phyloP scores from a whole-genome alignment of 2,329 filamentous ascomycete genomes.

The Alternaria consortialis region DNA sequence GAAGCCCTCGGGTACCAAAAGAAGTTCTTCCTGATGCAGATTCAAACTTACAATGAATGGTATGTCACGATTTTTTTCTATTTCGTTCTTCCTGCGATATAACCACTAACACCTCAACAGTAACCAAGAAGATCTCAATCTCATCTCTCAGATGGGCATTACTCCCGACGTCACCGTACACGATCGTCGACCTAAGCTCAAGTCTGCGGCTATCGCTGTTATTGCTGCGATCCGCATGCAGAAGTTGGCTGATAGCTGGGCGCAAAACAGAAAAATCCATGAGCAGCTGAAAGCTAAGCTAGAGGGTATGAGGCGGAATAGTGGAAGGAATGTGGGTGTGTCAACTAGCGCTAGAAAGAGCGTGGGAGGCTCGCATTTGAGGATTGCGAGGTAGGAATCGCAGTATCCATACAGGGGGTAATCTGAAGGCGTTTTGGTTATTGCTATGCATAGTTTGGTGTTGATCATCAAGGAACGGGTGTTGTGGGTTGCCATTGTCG shows the following conservation, averaged over 20 bases:
- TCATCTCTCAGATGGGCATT: slow-evolving; percentile 84
- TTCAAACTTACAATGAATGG: slow-evolving; percentile 89
- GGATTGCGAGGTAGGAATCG: slow-evolving; percentile 14
- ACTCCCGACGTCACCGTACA: slow-evolving; percentile 59
- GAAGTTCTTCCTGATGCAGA: slow-evolving; percentile 78
- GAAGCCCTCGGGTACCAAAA: slow-evolving; percentile 87
- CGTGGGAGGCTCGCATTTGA: slow-evolving; percentile 56
- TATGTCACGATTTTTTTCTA: slow-evolving; percentile 62
- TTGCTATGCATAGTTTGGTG: slow-evolving; percentile 35
- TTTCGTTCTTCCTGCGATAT: background rate
- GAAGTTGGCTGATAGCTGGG: slow-evolving; percentile 60
- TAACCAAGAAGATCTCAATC: slow-evolving; percentile 88
- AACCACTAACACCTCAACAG: slow-evolving; percentile 59
- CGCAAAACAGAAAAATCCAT: slow-evolving; percentile 59
- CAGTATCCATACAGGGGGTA: slow-evolving; percentile 22
- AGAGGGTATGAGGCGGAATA: slow-evolving; percentile 53
- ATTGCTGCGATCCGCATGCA: slow-evolving; percentile 63
- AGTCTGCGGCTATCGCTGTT: slow-evolving; percentile 59
- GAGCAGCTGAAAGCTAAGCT: slow-evolving; percentile 57
- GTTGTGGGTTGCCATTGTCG: slow-evolving; percentile 3
- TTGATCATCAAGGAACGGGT: slow-evolving; percentile 4
- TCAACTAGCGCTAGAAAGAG: slow-evolving; percentile 55
- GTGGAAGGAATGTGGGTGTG: slow-evolving; percentile 27
- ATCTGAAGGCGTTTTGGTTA: slow-evolving; percentile 5
- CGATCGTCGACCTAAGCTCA: slow-evolving; percentile 57